phyloP scores from a whole-genome alignment of 441 rosid species.

The Populus hybrid region DNA sequence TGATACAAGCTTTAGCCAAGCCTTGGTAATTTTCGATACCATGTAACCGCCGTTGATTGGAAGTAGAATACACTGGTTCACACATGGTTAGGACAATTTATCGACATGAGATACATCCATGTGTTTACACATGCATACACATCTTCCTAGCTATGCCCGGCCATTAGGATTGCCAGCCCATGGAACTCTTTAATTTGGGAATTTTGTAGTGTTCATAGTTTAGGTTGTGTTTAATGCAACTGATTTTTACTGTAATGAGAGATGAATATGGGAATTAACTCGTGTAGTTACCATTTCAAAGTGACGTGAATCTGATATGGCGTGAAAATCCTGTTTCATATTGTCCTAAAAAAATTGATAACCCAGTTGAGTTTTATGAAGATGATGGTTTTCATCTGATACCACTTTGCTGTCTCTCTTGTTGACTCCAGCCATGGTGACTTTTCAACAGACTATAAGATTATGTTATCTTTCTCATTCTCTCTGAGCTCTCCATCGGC shows the following conservation, averaged over 20 bases:
- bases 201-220: conserved; percentile 25
- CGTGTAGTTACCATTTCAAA: conserved; percentile 20
- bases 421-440: neutral
- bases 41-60: conserved; percentile 7
- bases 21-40: neutral
- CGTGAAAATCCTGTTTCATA: neutral
- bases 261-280: conserved; percentile 11
- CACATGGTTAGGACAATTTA: neutral
- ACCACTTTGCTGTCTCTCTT: neutral
- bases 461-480: no score
- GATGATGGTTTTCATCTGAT: neutral
- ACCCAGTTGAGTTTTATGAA: neutral
- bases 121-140: conserved; percentile 5
- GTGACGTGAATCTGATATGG: conserved; percentile 14
- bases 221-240: conserved; percentile 7
- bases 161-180: neutral
- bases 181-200: conserved; percentile 9
- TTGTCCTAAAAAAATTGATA: neutral
- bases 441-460: neutral
- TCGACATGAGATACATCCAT: neutral
- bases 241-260: conserved; percentile 13
- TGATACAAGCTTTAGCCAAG: neutral
- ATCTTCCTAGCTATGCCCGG: neutral
- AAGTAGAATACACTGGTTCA: conserved; percentile 3
- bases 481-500: no score